phyloP scores from a whole-genome alignment of 805 yeast genomes.

The Ogataea degrootiae region DNA sequence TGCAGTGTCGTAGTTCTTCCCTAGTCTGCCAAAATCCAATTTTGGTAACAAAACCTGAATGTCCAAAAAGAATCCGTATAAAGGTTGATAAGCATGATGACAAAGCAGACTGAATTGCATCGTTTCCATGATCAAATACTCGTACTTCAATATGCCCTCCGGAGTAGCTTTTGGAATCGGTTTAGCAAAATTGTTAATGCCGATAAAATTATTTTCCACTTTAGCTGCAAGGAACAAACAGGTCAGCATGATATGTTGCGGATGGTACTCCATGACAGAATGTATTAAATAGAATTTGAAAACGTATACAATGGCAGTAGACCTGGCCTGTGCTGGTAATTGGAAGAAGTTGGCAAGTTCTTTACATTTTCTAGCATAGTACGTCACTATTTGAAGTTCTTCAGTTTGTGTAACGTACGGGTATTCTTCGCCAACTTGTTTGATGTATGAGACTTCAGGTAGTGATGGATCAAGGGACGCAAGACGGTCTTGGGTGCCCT shows the following conservation, averaged over 20 bases:
- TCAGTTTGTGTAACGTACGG: conserved; percentile 59
- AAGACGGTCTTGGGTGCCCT: conserved; percentile 29
- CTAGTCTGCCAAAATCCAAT: conserved; percentile 53
- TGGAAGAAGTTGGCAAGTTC: conserved; percentile 68
- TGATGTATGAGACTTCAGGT: conserved; percentile 12
- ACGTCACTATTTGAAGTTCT: conserved; percentile 61
- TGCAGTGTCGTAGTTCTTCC: conserved; percentile 67
- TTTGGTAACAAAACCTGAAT: conserved; percentile 58
- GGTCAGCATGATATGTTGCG: conserved; percentile 73
- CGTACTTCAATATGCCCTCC: conserved; percentile 66
- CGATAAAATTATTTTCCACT: conserved; percentile 84
- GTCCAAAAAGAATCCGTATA: conserved; percentile 94
- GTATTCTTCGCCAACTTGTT: conserved; percentile 21
- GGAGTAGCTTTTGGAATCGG: conserved; percentile 66
- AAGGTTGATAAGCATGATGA: conserved; percentile 83
- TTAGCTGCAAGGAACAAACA: conserved; percentile 90
- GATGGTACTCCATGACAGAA: conserved; percentile 84
- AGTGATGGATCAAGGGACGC: conserved; percentile 10
- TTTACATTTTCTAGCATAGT: conserved; percentile 67
- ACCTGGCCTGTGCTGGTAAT: conserved; percentile 82
- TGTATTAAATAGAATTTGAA: conserved; percentile 74
- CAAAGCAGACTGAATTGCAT: conserved; percentile 75
- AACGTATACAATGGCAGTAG: conserved; percentile 83
- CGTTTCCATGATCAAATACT: conserved; percentile 69
- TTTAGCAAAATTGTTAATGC: conserved; percentile 73